These are phyloP conservation scores for Silene noctiflora DNA, from an alignment of 179 eudicot genomes.

Conservation along the genomic window DNA sequence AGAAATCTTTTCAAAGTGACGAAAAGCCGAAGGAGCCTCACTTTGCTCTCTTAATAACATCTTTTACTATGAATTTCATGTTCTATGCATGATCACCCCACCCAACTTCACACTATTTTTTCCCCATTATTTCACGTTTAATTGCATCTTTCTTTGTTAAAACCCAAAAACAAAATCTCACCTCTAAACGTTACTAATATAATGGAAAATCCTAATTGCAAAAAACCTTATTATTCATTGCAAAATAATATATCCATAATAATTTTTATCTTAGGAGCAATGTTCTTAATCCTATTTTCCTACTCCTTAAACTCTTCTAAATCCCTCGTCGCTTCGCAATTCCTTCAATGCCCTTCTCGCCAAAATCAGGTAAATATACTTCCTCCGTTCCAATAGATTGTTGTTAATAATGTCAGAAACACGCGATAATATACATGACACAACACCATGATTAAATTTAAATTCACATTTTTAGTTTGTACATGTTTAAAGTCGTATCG, in stretches of 20 bases:
- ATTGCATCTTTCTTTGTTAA: neutral
- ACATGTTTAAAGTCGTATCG: too few relatives aligned
- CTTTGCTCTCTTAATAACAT: neutral
- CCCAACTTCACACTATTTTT: neutral
- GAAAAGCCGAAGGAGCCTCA: too few relatives aligned
- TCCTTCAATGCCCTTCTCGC: constrained; percentile 20
- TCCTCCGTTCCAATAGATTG: too few relatives aligned
- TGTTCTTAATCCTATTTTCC: constrained; percentile 11
- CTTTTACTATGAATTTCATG: neutral
- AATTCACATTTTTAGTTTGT: too few relatives aligned
- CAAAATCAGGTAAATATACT: constrained; percentile 17
- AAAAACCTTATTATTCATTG: constrained; percentile 7
- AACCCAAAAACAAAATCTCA: neutral
- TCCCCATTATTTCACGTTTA: neutral
- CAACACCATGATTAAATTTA: too few relatives aligned
- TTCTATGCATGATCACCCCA: neutral
- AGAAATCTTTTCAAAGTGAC: too few relatives aligned
- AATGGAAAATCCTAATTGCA: constrained; percentile 1
- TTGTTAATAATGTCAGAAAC: too few relatives aligned
- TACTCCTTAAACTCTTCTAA: constrained; percentile 11
- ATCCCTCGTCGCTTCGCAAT: constrained; percentile 4
- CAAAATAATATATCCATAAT: constrained; percentile 14
- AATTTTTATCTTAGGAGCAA: constrained; percentile 4
- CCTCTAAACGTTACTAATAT: neutral
- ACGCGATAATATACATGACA: too few relatives aligned